Percentiles rank a stretch among this genome's conserved stretches.
phyloP scores from a whole-genome alignment of 1,284 basidiomycete species.

The Pseudomicrostroma phylloplanum region DNA sequence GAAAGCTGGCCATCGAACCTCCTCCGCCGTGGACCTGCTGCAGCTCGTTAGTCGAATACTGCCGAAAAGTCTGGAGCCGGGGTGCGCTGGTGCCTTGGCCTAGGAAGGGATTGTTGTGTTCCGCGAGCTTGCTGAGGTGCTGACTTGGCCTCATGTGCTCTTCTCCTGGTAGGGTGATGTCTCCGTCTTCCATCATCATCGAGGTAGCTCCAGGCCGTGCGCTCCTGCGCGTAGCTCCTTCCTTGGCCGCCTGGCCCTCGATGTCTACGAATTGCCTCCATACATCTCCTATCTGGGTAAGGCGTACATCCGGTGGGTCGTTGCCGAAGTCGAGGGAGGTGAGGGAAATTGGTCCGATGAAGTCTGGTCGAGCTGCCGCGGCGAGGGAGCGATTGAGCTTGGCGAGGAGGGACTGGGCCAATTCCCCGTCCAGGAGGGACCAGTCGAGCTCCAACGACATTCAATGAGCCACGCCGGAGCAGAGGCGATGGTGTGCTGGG shows the following conservation, averaged over 20 bases:
- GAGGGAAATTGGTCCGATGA: constrained; percentile 83
- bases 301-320: constrained; percentile 72
- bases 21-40: constrained; percentile 4
- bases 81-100: neutral
- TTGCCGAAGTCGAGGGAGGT: constrained; percentile 81
- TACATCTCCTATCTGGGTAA: constrained; percentile 86
- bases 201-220: constrained; percentile 5
- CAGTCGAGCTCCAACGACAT: constrained; percentile 58
- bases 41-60: constrained; percentile 11
- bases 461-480: neutral
- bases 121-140: constrained; percentile 10
- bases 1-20: no score
- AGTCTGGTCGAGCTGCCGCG: constrained; percentile 70
- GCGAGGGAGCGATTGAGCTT: constrained; percentile 74
- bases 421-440: constrained; percentile 59
- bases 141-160: neutral
- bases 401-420: constrained; percentile 67
- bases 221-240: neutral
- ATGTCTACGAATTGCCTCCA: constrained; percentile 73
- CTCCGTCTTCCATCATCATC: constrained; percentile 4
- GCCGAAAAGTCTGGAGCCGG: constrained; percentile 12
- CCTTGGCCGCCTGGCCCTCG: constrained; percentile 9
- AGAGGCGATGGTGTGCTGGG: no score
- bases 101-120: constrained; percentile 11
- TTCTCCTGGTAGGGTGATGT: neutral